Evolutionary conservation across 257 asterid genomes (phyloP).

Genomic region (Lycium ferocissimum): DNA sequence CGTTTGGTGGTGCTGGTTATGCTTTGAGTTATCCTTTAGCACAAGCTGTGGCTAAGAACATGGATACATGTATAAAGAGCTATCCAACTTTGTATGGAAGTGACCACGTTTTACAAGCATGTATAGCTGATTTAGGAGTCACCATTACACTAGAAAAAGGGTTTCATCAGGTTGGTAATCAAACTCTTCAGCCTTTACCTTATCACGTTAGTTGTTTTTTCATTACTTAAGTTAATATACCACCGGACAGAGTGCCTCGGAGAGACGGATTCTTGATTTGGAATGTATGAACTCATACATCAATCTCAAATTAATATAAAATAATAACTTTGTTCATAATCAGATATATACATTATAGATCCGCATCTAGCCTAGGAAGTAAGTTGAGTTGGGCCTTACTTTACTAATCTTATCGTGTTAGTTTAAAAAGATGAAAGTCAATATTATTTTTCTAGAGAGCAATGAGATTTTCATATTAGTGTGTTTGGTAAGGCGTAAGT

Average conservation of each 20-base stretch:
- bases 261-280: neutral
- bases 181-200: neutral
- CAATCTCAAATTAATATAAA: neutral
- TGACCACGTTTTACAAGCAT: conserved; percentile 52
- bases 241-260: too few relatives aligned
- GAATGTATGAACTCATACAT: neutral
- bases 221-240: too few relatives aligned
- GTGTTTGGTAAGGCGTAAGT: too few relatives aligned
- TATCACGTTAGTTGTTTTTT: too few relatives aligned
- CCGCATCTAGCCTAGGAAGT: too few relatives aligned
- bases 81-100: conserved; percentile 50
- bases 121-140: conserved; percentile 62
- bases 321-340: neutral
- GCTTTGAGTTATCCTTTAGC: conserved; percentile 67
- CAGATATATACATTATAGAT: neutral
- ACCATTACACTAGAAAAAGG: conserved; percentile 55
- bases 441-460: neutral
- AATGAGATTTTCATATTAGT: too few relatives aligned
- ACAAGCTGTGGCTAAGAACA: conserved; percentile 53
- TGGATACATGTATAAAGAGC: conserved; percentile 58
- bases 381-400: neutral
- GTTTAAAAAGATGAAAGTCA: neutral
- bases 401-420: neutral
- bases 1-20: conserved; percentile 48
- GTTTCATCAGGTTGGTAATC: conserved; percentile 52